A percentile compares a stretch with the other conserved stretches of the same genome.
These are phyloP conservation scores for Suillus americanus DNA, from an alignment of 768 basidiomycete genomes.

Conservation along the genomic window DNA sequence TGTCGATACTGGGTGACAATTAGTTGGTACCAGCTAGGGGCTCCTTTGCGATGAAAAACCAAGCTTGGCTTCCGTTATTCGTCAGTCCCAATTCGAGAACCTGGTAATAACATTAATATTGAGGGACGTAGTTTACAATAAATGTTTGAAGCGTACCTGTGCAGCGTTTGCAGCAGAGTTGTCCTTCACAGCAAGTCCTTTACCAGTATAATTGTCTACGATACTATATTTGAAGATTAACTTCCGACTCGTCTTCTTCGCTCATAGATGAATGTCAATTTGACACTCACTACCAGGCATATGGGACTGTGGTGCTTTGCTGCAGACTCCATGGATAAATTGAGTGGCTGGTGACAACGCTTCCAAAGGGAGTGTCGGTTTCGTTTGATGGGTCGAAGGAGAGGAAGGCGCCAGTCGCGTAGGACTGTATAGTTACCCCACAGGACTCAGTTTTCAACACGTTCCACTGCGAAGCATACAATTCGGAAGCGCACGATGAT, in stretches of 20 bases:
- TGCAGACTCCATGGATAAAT: conserved; percentile 8
- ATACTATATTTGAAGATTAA: background rate
- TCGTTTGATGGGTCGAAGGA: background rate
- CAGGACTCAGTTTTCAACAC: conserved; percentile 5
- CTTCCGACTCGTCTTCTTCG: no score
- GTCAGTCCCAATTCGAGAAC: background rate
- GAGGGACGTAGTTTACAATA: background rate
- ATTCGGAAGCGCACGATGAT: background rate
- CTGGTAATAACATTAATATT: background rate
- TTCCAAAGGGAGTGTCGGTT: background rate
- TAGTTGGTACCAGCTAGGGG: background rate
- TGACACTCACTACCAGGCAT: conserved; percentile 8
- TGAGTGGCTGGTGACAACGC: background rate
- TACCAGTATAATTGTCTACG: conserved; percentile 3
- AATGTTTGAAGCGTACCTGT: background rate
- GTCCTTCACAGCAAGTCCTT: background rate
- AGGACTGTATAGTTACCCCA: conserved; percentile 7
- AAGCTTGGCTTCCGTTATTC: conserved; percentile 4
- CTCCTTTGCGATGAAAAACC: conserved; percentile 13
- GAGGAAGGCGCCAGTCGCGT: conserved; percentile 9
- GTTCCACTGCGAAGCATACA: conserved; percentile 9
- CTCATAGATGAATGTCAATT: background rate
- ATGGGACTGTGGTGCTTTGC: background rate
- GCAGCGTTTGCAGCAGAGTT: conserved; percentile 4
- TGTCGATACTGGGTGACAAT: background rate